Base-by-base conservation (phyloP, 2,329 filamentous ascomycete species). In the Diaporthe sp. region DNA sequence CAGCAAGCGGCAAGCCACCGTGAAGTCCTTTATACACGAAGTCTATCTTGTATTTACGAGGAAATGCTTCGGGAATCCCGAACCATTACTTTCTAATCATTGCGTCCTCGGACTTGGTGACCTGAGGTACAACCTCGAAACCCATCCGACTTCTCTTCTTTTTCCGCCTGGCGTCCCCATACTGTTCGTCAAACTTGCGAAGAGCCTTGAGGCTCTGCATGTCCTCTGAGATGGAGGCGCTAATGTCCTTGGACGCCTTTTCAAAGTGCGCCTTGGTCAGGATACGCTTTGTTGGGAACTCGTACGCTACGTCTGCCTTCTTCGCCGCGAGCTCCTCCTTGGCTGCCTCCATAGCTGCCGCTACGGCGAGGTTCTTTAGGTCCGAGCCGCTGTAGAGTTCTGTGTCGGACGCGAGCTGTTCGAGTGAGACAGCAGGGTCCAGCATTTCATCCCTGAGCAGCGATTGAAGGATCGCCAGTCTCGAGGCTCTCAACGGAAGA, bases 121-220 rank as follows among this genome's bases (percentile, higher is more conserved):
- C 81, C 22, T 83, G 86, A 0, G 83, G 80, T 5, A 85, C 80
- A 3, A 89, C 85, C 70, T 87, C 90, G 80, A 94, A 94, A 0
- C 92, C 92, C 84, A 93, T 90, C 9, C 82, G 84, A 76, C 85
- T 86, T 80, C 85, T 91, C 83, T 90, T 92, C 82, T 90, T 91
- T 81, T 91, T 90, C 79, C 90, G 90, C 81, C 91, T 93, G 49
- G 93, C 90, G 82, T 98, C 95, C 37, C 97, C 96, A 83, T 96
- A 99, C 83, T 96, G 94, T 85, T 98, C 95, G 82, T 99, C 97
- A 81, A 98, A 99, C 85, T 97, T 97, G 80, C 95, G 91, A 80
- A 99, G 98, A 17, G 94, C 94, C 78, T 92, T 91, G 77, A 99
- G 87, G 44, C 92, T 95, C 67, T 91, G 89, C 96, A 98, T 98